Evolutionary conservation across 2,329 filamentous ascomycete genomes (phyloP), one percentile per base, ranked within the genome.

Genomic region (Sordariomycetes sp.): DNA sequence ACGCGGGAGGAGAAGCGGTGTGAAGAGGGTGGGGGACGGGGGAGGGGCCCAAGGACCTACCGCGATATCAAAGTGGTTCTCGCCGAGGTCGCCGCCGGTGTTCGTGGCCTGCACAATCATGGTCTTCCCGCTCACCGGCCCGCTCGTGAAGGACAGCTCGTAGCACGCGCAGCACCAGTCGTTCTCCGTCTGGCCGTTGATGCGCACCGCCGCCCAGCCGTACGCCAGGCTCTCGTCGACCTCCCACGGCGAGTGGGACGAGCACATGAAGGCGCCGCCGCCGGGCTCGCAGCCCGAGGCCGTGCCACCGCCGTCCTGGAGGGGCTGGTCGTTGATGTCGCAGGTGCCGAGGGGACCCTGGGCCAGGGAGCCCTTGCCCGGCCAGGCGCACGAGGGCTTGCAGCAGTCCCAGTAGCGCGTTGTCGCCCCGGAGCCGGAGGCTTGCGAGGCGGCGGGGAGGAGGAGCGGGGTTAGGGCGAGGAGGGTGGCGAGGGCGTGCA

Each of bases 111-210:
- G 83, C 18, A 87, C 77, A 57, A 86, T 73, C 79, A 86, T 82
- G 60, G 75, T 79, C 72, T 86, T 86, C 58, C 82, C 82, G 28
- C 72, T 69, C 22, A 81, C 75, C 6, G 77, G 69, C 5, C 78
- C 78, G 50, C 68, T 70, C 1, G 74, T 79, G 62, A 79, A 79
- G 32, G 79, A 81, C 53, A 85, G 70, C 71, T 80, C 75, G 65
- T 85, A 87, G 69, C 83, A 87, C 55, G 77, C 79, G 66, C 85
- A 88, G 72, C 85, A 88, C 80, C 82, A 86, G n/a, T 70, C 75
- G 1, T 73, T 71, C 68, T 87, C 85, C 2, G 72, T 77, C 48
- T 77, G 75, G 24, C 81, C 81, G 2, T 68, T 66, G 62, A 87
- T 75, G 55, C 73, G 75, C 10, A 81, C 82, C 14, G 85, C 84